Evolutionary conservation across 768 basidiomycete species (phyloP).

Genomic region (Trametes cubensis): DNA sequence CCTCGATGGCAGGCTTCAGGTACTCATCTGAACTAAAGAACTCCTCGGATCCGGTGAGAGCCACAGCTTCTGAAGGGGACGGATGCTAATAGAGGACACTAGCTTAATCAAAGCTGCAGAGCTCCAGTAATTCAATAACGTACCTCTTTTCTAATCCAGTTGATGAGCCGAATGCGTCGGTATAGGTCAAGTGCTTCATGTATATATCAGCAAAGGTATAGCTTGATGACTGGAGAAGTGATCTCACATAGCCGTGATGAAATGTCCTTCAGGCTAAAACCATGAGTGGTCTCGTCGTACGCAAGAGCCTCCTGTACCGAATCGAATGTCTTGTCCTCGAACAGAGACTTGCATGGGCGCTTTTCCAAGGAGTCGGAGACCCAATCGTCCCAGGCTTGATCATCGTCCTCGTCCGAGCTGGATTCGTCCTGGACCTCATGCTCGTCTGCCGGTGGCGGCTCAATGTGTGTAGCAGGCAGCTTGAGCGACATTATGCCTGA

Average conservation of each 20-base stretch:
- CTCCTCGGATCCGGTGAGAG: slow-evolving; percentile 57
- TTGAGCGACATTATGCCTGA: slow-evolving; percentile 19
- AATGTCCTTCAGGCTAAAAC: slow-evolving; percentile 60
- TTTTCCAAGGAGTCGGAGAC: slow-evolving; percentile 62
- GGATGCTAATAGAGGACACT: slow-evolving; percentile 49
- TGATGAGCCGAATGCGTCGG: slow-evolving; percentile 79
- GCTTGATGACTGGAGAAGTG: background rate
- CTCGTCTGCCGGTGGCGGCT: slow-evolving; percentile 7
- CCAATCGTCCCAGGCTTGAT: slow-evolving; percentile 82
- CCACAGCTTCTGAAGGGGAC: slow-evolving; percentile 45
- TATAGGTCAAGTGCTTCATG: slow-evolving; percentile 73
- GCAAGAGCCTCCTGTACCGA: slow-evolving; percentile 60
- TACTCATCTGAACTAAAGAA: slow-evolving; percentile 79
- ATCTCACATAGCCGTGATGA: slow-evolving; percentile 59
- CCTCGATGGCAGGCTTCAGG: slow-evolving; percentile 78
- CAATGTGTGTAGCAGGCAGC: slow-evolving; percentile 14
- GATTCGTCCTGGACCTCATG: slow-evolving; percentile 15
- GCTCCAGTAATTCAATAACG: background rate
- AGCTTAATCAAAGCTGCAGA: slow-evolving; percentile 3
- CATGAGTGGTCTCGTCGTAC: slow-evolving; percentile 62
- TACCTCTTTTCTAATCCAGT: slow-evolving; percentile 82
- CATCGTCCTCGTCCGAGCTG: slow-evolving; percentile 38
- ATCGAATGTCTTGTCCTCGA: slow-evolving; percentile 65
- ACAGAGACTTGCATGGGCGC: slow-evolving; percentile 69
- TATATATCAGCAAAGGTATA: slow-evolving; percentile 1